Evolutionary conservation across 495 filamentous ascomycete species (phyloP).

Genomic region (Oidiodendron maius): DNA sequence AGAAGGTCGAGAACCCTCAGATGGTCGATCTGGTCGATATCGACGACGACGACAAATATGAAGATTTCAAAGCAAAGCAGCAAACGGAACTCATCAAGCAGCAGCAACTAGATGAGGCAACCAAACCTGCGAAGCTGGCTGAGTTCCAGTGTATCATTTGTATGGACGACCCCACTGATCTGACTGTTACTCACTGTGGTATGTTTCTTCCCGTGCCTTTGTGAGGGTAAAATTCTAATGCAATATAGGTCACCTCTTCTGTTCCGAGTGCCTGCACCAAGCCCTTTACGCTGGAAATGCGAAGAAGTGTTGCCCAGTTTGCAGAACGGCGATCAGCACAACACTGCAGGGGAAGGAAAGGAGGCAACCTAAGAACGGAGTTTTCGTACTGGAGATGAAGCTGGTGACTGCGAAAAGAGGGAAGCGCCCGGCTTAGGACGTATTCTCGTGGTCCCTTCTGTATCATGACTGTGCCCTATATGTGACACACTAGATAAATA

Average conservation of each 20-base stretch:
- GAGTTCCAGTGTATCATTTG: constrained; percentile 75
- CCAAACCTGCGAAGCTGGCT: constrained; percentile 47
- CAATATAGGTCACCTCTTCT: constrained; percentile 73
- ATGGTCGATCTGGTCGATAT: constrained; percentile 59
- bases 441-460: background rate
- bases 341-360: constrained; percentile 33
- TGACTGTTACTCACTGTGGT: constrained; percentile 83
- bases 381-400: constrained; percentile 57
- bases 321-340: constrained; percentile 46
- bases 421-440: constrained; percentile 29
- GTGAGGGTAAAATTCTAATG: too few relatives aligned
- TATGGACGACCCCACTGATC: constrained; percentile 67
- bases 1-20: constrained; percentile 34
- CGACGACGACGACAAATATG: constrained; percentile 38
- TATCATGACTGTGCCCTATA: too few relatives aligned
- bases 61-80: constrained; percentile 37
- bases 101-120: constrained; percentile 40
- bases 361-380: constrained; percentile 36
- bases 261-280: constrained; percentile 71
- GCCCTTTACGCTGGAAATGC: constrained; percentile 54
- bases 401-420: constrained; percentile 45
- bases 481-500: too few relatives aligned
- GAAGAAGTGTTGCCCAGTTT: constrained; percentile 46
- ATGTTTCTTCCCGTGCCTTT: constrained; percentile 30
- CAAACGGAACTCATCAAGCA: constrained; percentile 41